Evolutionary conservation across 2,329 filamentous ascomycete species (phyloP).

Genomic region (Aureobasidium sp.): DNA sequence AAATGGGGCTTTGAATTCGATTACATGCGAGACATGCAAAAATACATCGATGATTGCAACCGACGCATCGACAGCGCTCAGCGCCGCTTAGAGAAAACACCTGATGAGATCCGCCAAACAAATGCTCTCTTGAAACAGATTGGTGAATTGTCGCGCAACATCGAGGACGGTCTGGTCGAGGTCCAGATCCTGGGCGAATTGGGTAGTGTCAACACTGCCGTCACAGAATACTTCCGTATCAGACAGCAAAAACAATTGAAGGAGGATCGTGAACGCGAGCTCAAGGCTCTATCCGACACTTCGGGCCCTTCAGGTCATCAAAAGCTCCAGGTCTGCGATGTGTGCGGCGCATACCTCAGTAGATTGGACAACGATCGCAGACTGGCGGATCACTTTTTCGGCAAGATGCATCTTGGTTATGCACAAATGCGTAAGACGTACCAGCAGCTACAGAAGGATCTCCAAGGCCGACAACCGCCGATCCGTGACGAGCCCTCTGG

Average conservation of each 20-base stretch:
- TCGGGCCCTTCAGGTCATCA: constrained; percentile 90
- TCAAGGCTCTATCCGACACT: constrained; percentile 86
- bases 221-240: constrained; percentile 83
- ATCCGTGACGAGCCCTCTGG: constrained; percentile 44
- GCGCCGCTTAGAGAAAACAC: constrained; percentile 88
- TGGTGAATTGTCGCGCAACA: constrained; percentile 67
- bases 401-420: constrained; percentile 98
- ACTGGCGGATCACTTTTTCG: constrained; percentile 95
- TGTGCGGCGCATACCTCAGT: constrained; percentile 90
- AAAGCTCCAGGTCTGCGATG: constrained; percentile 97
- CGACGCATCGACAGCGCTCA: constrained; percentile 86
- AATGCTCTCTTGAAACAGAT: constrained; percentile 86
- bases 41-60: constrained; percentile 96
- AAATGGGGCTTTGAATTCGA: constrained; percentile 91
- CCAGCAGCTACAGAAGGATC: constrained; percentile 77
- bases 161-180: constrained; percentile 77
- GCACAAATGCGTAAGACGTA: constrained; percentile 96
- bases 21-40: constrained; percentile 91
- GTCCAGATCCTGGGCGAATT: constrained; percentile 78
- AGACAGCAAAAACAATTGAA: constrained; percentile 74
- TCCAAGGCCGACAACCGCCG: constrained; percentile 63
- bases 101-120: constrained; percentile 93
- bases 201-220: constrained; percentile 70
- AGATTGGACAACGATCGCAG: constrained; percentile 89
- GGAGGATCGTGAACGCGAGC: constrained; percentile 74